Evolutionary conservation across 306 rosid genomes (phyloP), one percentile per base, ranked within the genome.

Genomic region (Inga oerstediana): DNA sequence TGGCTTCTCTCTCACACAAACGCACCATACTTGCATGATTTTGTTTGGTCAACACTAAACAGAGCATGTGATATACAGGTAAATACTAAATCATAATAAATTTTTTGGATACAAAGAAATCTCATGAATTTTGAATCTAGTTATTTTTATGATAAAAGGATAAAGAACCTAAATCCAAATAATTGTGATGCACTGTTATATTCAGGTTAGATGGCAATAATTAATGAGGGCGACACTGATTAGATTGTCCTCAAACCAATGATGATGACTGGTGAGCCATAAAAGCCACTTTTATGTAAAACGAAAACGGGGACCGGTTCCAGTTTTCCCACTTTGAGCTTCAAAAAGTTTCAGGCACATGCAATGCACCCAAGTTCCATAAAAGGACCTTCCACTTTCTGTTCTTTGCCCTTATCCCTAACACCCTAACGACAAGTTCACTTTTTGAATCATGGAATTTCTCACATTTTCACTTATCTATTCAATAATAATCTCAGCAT

Each of bases 121-220:
- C 27, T 58, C 10, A n/a, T 58, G 9, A n/a, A n/a, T 9, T 22
- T 4, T 22, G 15, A 22, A 22, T 20, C 64, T 20, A 6, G 5
- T 20, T 54, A 54, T 16, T 54, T 39, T 54, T 54, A 19, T 2
- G 61, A 15, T 19, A 8, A 54, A 6, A 54, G n/a, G n/a, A 54
- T 5, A n/a, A 58, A 8, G 2, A 58, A 20, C 2, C 65, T 22
- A 9, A 8, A n/a, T 22, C 67, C 34, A 24, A 78, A 78, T 27
- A 62, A 61, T 79, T 52, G 7, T 43, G 10, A 3, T 74, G 66
- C 84, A 56, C 80, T 79, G 68, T 79, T 74, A 20, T 52, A 79
- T 22, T 43, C 72, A 30, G 30, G 56, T 14, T 30, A 39, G 35
- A 65, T 66, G 52, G 20, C 80, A 73, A 49, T 74, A n/a, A 64